Evolutionary conservation across 2,329 filamentous ascomycete genomes (phyloP), one percentile per base, ranked within the genome.

Genomic region (Phyllosticta citriasiana): DNA sequence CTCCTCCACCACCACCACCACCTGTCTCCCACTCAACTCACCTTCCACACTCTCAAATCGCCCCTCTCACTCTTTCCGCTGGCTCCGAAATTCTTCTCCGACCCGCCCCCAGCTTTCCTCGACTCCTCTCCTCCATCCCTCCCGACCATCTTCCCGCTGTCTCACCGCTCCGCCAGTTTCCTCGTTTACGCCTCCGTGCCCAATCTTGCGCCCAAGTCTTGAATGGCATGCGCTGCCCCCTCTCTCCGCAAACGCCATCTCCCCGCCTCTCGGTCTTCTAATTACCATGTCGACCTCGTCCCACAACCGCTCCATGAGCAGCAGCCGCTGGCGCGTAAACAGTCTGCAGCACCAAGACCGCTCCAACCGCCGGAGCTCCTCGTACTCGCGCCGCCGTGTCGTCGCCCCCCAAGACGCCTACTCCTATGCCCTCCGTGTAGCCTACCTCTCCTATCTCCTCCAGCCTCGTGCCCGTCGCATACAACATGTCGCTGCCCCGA

Each of bases 401-500:
- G 72, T 79, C 61, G 70, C 71, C 64, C 71, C 80, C 72, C 88
- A 95, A 68, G 91, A 97, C 76, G 92, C 91, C 71, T 96, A 95
- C 77, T 88, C 86, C 65, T 96, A 91, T 76, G 91, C 92, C 68
- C 84, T 99, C 60, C 88, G 94, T 64, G 87, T 89, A 67, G 93
- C 93, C 67, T 97, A 91, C 75, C 88, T 99, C 62, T 83, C 93
- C 74, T 95, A 99, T 75, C 86, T 97, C 53, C 83, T 99, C 58
- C 91, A 96, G 73, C 93, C 94, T 65, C 89, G 91, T 70, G 84
- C 89, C 69, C 94, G 93, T 76, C 85, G 91, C 71, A 89, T 93
- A 70, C 91, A 96, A 77, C 95, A 91, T 82, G 85, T 94, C 52
- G 76, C 85, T 10, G 78, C 78, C 59, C 82, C 84, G 61, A 82